A percentile compares a stretch with the other conserved stretches of the same genome.
phyloP scores from a whole-genome alignment of 257 asterid species.

The Prunella vulgaris region DNA sequence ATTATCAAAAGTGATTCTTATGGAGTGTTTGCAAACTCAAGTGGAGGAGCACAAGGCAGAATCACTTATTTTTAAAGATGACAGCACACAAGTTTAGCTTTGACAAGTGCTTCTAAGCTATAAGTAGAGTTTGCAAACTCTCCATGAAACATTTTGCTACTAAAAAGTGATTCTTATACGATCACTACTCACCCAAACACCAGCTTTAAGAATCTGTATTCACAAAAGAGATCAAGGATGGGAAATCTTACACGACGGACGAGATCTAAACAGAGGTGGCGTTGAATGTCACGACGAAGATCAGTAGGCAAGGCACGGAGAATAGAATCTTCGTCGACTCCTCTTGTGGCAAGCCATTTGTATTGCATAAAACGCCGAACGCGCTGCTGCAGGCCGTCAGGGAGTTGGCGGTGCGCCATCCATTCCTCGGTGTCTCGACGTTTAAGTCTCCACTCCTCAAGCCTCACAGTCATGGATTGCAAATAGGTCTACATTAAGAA shows the following conservation, averaged over 20 bases:
- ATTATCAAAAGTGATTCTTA: no score
- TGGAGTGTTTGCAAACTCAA: no score
- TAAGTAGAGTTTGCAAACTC: no score
- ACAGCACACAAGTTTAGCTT: no score
- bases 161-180: neutral
- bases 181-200: neutral
- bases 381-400: slow-evolving; percentile 54
- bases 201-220: no score
- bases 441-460: slow-evolving; percentile 88
- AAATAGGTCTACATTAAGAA: slow-evolving; percentile 53
- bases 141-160: neutral
- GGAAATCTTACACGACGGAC: slow-evolving; percentile 69
- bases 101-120: no score
- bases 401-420: slow-evolving; percentile 92
- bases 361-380: slow-evolving; percentile 69
- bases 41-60: no score
- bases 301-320: slow-evolving; percentile 68
- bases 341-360: slow-evolving; percentile 87
- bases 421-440: slow-evolving; percentile 90
- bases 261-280: slow-evolving; percentile 84
- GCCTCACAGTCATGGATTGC: slow-evolving; percentile 91
- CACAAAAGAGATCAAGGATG: neutral
- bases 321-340: slow-evolving; percentile 74
- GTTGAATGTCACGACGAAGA: slow-evolving; percentile 79
- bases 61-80: no score